phyloP scores from a whole-genome alignment of 2,329 filamentous ascomycete genomes.

The Trichoderma semiorbis region DNA sequence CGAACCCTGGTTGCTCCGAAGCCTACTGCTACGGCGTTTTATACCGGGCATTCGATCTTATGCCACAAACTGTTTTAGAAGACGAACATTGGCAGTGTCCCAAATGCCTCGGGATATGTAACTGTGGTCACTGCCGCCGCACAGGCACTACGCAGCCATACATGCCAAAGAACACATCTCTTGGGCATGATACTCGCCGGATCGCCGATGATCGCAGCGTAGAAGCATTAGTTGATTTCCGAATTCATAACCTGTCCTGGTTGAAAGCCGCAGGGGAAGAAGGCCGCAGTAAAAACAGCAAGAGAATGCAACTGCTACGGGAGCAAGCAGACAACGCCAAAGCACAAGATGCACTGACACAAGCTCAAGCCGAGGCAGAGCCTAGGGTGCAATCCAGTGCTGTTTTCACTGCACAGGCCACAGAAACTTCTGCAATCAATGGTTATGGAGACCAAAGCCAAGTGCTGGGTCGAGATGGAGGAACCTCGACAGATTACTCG shows the following conservation, averaged over 20 bases:
- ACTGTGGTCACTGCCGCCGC: slow-evolving; percentile 74
- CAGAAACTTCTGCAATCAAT: slow-evolving; percentile 17
- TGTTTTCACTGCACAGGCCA: neutral
- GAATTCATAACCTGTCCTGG: slow-evolving; percentile 83
- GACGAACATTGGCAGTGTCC: slow-evolving; percentile 84
- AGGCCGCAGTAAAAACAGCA: slow-evolving; percentile 54
- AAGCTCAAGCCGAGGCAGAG: slow-evolving; percentile 29
- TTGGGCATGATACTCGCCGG: slow-evolving; percentile 87
- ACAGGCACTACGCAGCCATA: slow-evolving; percentile 68
- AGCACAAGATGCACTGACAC: slow-evolving; percentile 43
- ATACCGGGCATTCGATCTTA: slow-evolving; percentile 85
- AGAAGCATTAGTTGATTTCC: slow-evolving; percentile 87
- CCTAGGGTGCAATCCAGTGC: slow-evolving; percentile 22
- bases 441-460: slow-evolving; percentile 34
- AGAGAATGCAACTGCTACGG: slow-evolving; percentile 54
- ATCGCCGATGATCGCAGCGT: slow-evolving; percentile 89
- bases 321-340: slow-evolving; percentile 57
- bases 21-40: slow-evolving; percentile 92
- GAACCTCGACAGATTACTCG: slow-evolving; percentile 4
- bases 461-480: slow-evolving; percentile 26
- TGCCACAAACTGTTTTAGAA: slow-evolving; percentile 79
- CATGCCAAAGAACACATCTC: slow-evolving; percentile 77
- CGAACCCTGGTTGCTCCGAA: slow-evolving; percentile 62
- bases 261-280: slow-evolving; percentile 60
- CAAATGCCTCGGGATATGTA: slow-evolving; percentile 80